Conservation (phyloP, 768 basidiomycete genomes). For the Filobasidium wieringae region DNA sequence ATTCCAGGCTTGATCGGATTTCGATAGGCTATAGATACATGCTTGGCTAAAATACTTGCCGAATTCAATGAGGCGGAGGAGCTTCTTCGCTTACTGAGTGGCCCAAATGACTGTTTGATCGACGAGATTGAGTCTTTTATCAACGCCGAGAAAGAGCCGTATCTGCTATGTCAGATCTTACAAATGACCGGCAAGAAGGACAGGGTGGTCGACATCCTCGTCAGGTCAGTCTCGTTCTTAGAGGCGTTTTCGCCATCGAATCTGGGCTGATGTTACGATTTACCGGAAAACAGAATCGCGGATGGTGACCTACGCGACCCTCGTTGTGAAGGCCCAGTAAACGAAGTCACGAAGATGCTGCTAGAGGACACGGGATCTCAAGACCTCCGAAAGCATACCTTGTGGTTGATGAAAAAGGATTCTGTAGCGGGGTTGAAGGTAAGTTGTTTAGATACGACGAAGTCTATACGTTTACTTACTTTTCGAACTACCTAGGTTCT, state of each 20-base stretch:
- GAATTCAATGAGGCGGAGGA: slow-evolving; percentile 52
- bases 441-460: slow-evolving; percentile 39
- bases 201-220: slow-evolving; percentile 58
- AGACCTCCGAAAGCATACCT: slow-evolving; percentile 60
- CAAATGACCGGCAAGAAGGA: slow-evolving; percentile 48
- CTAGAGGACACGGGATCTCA: slow-evolving; percentile 50
- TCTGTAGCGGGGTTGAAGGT: slow-evolving; percentile 57
- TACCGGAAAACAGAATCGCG: slow-evolving; percentile 45
- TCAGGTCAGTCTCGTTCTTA: slow-evolving; percentile 46
- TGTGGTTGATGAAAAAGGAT: slow-evolving; percentile 66
- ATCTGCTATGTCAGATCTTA: slow-evolving; percentile 54
- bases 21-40: slow-evolving; percentile 66
- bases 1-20: neutral
- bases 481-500: slow-evolving; percentile 45
- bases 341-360: slow-evolving; percentile 51
- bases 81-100: slow-evolving; percentile 50
- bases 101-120: slow-evolving; percentile 48
- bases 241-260: neutral
- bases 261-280: neutral
- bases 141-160: slow-evolving; percentile 47
- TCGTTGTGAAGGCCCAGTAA: slow-evolving; percentile 53
- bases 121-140: slow-evolving; percentile 55
- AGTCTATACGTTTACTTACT: neutral
- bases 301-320: slow-evolving; percentile 57
- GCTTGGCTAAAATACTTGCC: slow-evolving; percentile 62